These are phyloP conservation scores for Globisporangium paroecandrum DNA, from an alignment of 352 stramenopile species.

Conservation along the genomic window DNA sequence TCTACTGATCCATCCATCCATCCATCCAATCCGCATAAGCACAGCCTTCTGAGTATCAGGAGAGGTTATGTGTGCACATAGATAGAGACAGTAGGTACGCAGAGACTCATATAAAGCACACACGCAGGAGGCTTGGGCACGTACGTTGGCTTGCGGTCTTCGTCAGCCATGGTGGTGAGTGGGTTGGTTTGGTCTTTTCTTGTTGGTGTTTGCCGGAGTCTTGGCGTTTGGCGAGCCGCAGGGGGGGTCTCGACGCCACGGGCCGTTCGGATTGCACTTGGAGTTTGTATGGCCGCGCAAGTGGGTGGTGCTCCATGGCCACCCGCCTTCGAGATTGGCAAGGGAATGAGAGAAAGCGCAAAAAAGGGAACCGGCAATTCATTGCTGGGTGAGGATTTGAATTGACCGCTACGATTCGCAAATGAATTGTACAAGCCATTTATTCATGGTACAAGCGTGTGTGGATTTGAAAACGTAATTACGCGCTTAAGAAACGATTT, in stretches of 20 bases:
- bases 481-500: no score
- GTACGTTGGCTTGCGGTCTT: conserved; percentile 73
- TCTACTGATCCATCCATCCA: background rate
- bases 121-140: conserved; percentile 9
- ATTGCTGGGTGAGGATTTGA: background rate
- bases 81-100: conserved; percentile 1
- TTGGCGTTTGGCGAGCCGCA: conserved; percentile 21
- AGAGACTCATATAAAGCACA: background rate
- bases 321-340: conserved; percentile 7
- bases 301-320: conserved; percentile 41
- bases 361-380: conserved; percentile 1
- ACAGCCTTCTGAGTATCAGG: background rate
- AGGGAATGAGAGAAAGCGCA: background rate
- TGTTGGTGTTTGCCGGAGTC: conserved; percentile 26
- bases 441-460: no score
- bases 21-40: background rate
- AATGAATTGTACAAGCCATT: background rate
- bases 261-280: conserved; percentile 37
- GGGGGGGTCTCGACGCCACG: conserved; percentile 14
- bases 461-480: no score
- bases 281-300: conserved; percentile 60
- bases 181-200: conserved; percentile 21
- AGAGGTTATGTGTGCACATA: background rate
- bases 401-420: background rate
- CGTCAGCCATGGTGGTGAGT: conserved; percentile 66